These are phyloP conservation scores for Zygoascus bituminiphila DNA, from an alignment of 805 yeast species.

Conservation along the genomic window DNA sequence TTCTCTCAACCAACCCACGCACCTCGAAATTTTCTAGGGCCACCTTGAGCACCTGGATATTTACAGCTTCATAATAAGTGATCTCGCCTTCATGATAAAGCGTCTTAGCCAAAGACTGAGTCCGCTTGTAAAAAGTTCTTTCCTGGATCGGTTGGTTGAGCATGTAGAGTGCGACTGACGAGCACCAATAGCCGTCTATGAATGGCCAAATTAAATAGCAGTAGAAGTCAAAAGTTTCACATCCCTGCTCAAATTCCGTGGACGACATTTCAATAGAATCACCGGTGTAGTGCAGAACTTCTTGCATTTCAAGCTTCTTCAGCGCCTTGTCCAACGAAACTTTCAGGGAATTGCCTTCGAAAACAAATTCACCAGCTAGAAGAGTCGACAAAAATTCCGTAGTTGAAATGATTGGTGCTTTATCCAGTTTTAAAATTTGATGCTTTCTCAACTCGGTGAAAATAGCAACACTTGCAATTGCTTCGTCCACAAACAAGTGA, in stretches of 20 bases:
- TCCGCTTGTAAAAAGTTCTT: slow-evolving; percentile 26
- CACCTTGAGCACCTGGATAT: slow-evolving; percentile 32
- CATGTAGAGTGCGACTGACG: slow-evolving; percentile 29
- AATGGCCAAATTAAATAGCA: slow-evolving; percentile 37
- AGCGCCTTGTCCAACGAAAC: slow-evolving; percentile 28
- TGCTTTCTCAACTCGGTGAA: slow-evolving; percentile 26
- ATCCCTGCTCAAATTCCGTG: slow-evolving; percentile 12
- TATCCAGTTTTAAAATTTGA: slow-evolving; percentile 19
- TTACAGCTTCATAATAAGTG: slow-evolving; percentile 34
- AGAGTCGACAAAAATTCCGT: slow-evolving; percentile 30
- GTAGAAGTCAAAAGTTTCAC: slow-evolving; percentile 33
- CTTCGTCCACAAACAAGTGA: slow-evolving; percentile 45
- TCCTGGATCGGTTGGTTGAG: slow-evolving; percentile 25
- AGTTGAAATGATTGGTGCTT: slow-evolving; percentile 24
- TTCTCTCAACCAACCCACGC: slow-evolving; percentile 27
- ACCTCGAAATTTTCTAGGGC: slow-evolving; percentile 30
- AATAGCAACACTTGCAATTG: slow-evolving; percentile 38
- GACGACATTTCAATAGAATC: slow-evolving; percentile 19
- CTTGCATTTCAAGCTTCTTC: slow-evolving; percentile 22
- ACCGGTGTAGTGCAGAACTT: slow-evolving; percentile 21
- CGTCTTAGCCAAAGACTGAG: slow-evolving; percentile 35
- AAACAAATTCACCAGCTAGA: slow-evolving; percentile 34
- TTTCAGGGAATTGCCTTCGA: slow-evolving; percentile 29
- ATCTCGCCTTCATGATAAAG: slow-evolving; percentile 36
- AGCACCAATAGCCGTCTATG: slow-evolving; percentile 37